A percentile compares a stretch with the other conserved stretches of the same genome.
These are phyloP conservation scores for Sphagnum magellanicum DNA, from an alignment of 228 moss, liverwort and hornwort species.

Conservation along the genomic window DNA sequence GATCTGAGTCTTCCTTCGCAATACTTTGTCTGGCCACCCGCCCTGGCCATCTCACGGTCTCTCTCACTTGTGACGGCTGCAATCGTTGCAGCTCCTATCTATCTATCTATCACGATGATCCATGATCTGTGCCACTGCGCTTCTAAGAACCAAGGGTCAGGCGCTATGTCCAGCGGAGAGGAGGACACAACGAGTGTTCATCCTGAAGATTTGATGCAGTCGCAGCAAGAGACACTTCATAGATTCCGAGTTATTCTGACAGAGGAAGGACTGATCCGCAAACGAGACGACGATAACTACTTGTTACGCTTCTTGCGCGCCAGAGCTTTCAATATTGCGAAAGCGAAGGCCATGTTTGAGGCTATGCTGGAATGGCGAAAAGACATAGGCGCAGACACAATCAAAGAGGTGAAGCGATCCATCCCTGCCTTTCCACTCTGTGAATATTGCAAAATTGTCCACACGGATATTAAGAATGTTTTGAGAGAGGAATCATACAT, in stretches of 20 bases:
- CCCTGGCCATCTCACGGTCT: too few species aligned
- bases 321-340: slow-evolving; percentile 33
- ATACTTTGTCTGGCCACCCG: too few species aligned
- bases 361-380: slow-evolving; percentile 46
- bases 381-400: slow-evolving; percentile 40
- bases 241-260: slow-evolving; percentile 26
- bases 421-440: too few species aligned
- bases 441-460: too few species aligned
- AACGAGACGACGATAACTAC: slow-evolving; percentile 32
- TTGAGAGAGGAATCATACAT: too few species aligned
- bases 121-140: slow-evolving; percentile 40
- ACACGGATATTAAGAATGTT: too few species aligned
- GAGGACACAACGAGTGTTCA: slow-evolving; percentile 23
- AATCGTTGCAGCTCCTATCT: too few species aligned
- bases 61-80: too few species aligned
- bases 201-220: slow-evolving; percentile 26
- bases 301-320: slow-evolving; percentile 45
- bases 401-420: slow-evolving; percentile 19
- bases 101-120: slow-evolving; percentile 3
- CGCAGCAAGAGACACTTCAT: slow-evolving; percentile 30
- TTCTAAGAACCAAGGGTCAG: slow-evolving; percentile 20
- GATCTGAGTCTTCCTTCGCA: too few species aligned
- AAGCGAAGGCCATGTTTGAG: slow-evolving; percentile 44
- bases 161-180: slow-evolving; percentile 22
- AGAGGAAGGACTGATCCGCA: slow-evolving; percentile 33